Evolutionary conservation across 805 yeast species (phyloP), one percentile per base, ranked within the genome.

Genomic region (Ogataea ramenticola): DNA sequence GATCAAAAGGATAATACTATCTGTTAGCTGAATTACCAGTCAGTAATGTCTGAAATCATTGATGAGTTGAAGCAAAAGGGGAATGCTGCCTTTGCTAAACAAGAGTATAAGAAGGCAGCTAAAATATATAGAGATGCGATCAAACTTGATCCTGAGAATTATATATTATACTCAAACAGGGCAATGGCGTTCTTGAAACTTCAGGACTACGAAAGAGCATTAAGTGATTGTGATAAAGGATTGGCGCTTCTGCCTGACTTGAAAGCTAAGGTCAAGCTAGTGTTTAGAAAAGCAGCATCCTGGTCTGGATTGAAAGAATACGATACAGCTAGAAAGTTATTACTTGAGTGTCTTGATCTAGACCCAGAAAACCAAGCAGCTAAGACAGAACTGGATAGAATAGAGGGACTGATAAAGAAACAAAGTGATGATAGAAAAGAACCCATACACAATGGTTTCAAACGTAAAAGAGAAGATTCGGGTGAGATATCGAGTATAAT

Each of bases 161-260:
- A 89, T 0, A 70, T 81, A 0, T 63, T 79, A 1, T 79, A 71
- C 55, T 74, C 90, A n/a, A 85, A 85, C 55, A 62, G 83, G 37
- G 84, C 93, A 0, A 78, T 79, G 66, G 70, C 86, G n/a, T 70
- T 74, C 48, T 56, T 82, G 35, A 78, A 79, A 45, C 56, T 79
- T 4, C 53, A 64, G 6, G 70, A 72, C 29, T 79, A 73, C 70
- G 52, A 58, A 2, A 61, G 72, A 16, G 86, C 82, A 2, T 53
- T 74, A 3, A 56, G 59, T 17, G 79, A 75, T 45, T 74, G 85
- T 47, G 58, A 71, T 11, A 52, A 54, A 15, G 90, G 86, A 0
- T 58, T 82, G 15, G 39, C 45, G 1, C 37, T 61, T 2, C 16
- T 44, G 17, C 31, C 20, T 4, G 56, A 53, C 5, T 53, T 62